Evolutionary conservation across 202 grass and related monocot species (phyloP), one percentile per base, ranked within the genome.

Genomic region (Schoenoplectus triqueter): DNA sequence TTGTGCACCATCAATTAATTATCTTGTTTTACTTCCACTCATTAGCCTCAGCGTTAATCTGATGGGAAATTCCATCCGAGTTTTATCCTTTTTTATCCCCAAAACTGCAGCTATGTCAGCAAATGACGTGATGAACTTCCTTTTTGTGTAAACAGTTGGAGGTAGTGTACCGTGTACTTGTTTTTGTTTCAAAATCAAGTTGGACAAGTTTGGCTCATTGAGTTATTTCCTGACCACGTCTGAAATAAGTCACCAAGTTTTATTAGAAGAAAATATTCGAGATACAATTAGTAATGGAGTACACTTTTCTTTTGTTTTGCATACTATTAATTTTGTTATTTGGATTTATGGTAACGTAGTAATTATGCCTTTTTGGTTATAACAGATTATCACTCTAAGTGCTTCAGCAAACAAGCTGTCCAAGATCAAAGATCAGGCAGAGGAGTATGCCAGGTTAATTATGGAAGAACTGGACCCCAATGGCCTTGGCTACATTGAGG

Each of bases 391-490:
- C 40, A 51, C 79, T 21, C 80, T 98, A 81, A 98, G 95, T 67
- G 95, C 95, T 56, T 91, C 95, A 1, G 74, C 93, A 3, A 98
- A 98, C 90, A 92, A 93, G 80, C 88, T 98, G 0, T 89, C 87
- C 0, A 95, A 95, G 66, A 48, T 98, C 21, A 86, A 85, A 59
- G 91, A 98, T 2, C 93, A 98, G 56, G 47, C 95, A 0, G 95
- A 92, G 69, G 95, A 98, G 85, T 98, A 98, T 77, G 90, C 95
- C 1, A 88, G 89, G 1, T 92, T 98, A 50, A 98, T 98, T 86
- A 98, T 98, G 96, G 96, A 98, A 86, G 96, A 98, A 90, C 85
- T 98, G 3, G 96, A 98, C 70, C 96, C 96, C 0, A 85, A 69
- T 51, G 93, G 89, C 73, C 79, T 92, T 0, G 96, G 96, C 50